Evolutionary conservation across 225 moss, liverwort and hornwort genomes (phyloP).

Genomic region (Climacium dendroides): DNA sequence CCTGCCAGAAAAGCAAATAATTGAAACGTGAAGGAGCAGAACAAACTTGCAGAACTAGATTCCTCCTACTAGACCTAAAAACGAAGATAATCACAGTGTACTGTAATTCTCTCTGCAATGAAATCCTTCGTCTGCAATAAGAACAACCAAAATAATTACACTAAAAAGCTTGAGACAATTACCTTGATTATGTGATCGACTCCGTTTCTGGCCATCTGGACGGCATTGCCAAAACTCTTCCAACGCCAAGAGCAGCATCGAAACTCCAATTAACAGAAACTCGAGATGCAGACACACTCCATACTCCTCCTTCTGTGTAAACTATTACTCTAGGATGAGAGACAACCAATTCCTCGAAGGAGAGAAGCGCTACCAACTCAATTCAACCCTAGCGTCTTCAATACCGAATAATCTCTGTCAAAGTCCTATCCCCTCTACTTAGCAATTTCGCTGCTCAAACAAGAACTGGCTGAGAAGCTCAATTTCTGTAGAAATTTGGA

Average conservation of each 20-base stretch:
- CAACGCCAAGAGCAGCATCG: background rate
- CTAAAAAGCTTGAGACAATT: background rate
- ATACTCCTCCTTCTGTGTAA: background rate
- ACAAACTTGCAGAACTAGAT: background rate
- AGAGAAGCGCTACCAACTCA: background rate
- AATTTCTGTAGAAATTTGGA: slow-evolving; percentile 1
- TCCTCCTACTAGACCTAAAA: background rate
- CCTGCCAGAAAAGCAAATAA: background rate
- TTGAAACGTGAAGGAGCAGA: background rate
- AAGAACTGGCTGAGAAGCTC: background rate
- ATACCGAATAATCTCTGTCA: background rate
- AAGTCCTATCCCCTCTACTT: background rate
- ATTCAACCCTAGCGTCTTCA: background rate
- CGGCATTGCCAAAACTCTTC: background rate
- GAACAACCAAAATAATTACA: background rate
- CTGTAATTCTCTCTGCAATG: background rate
- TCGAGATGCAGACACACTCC: background rate
- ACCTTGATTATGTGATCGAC: background rate
- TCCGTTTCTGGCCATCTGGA: background rate
- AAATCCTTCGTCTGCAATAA: background rate
- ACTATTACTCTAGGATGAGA: background rate
- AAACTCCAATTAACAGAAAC: background rate
- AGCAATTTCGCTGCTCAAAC: background rate
- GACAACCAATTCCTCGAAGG: background rate
- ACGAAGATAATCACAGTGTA: background rate